Evolutionary conservation across 2,329 filamentous ascomycete species (phyloP).

Genomic region (Clarireedia homoeocarpa): DNA sequence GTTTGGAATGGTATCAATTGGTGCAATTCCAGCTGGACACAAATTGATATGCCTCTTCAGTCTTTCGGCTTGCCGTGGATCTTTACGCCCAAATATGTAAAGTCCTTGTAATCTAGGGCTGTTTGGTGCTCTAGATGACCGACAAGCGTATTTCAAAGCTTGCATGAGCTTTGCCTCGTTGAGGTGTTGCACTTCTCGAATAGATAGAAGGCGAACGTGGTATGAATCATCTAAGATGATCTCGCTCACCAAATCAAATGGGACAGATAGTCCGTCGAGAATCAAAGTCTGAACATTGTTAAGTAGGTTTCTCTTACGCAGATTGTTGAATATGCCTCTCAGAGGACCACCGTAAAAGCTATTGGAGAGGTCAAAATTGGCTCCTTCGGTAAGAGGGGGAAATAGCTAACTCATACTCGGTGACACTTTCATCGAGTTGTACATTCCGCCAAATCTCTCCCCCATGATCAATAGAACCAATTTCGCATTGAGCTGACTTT

Average conservation of each 20-base stretch:
- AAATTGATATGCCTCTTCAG: slow-evolving; percentile 28
- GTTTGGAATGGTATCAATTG: slow-evolving; percentile 18
- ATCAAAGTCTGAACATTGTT: slow-evolving; percentile 55
- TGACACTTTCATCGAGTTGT: slow-evolving; percentile 65
- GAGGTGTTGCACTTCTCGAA: slow-evolving; percentile 70
- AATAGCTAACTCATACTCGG: slow-evolving; percentile 61
- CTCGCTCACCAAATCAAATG: slow-evolving; percentile 71
- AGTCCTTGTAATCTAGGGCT: slow-evolving; percentile 71
- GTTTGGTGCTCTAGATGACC: slow-evolving; percentile 58
- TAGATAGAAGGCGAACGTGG: slow-evolving; percentile 74
- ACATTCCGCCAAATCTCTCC: slow-evolving; percentile 60
- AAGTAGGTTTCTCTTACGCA: slow-evolving; percentile 44
- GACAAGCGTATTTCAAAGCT: slow-evolving; percentile 66
- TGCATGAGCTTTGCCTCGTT: slow-evolving; percentile 76
- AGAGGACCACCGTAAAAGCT: slow-evolving; percentile 73
- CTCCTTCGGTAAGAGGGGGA: neutral
- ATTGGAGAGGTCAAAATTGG: slow-evolving; percentile 10
- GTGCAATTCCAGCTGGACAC: slow-evolving; percentile 12
- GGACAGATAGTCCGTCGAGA: slow-evolving; percentile 75
- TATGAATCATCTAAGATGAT: slow-evolving; percentile 67
- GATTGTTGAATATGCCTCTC: slow-evolving; percentile 60
- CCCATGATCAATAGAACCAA: slow-evolving; percentile 50
- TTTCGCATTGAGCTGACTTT: slow-evolving; percentile 54
- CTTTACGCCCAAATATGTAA: slow-evolving; percentile 68
- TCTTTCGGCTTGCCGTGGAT: slow-evolving; percentile 28